Evolutionary conservation across 768 basidiomycete species (phyloP).

Genomic region (Dendrothele bispora): DNA sequence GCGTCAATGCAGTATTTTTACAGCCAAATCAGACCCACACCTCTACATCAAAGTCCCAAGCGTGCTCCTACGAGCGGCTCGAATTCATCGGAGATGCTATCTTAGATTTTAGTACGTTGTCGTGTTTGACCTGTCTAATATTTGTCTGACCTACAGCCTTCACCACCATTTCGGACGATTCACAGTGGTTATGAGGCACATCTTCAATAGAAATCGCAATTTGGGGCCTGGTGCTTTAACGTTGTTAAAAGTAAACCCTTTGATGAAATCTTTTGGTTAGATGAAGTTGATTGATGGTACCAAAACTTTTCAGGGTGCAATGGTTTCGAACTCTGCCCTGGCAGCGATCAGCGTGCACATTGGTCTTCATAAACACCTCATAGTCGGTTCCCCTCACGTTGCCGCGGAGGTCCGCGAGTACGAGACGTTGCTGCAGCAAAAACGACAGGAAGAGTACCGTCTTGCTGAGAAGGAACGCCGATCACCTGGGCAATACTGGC

Average conservation of each 20-base stretch:
- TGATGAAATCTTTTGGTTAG: neutral
- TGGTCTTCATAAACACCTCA: conserved; percentile 62
- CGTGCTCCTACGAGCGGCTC: conserved; percentile 68
- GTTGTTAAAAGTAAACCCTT: conserved; percentile 61
- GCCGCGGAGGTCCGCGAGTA: conserved; percentile 54
- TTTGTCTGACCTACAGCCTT: neutral
- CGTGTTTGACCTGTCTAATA: neutral
- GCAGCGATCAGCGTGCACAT: conserved; percentile 74
- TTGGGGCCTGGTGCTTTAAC: conserved; percentile 78
- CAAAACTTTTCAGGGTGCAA: conserved; percentile 57
- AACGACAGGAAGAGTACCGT: conserved; percentile 45
- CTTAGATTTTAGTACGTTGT: conserved; percentile 71
- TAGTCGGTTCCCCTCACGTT: conserved; percentile 55
- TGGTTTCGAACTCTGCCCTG: conserved; percentile 81
- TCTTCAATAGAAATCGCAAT: conserved; percentile 61
- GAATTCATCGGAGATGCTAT: conserved; percentile 89
- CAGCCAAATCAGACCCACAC: conserved; percentile 58
- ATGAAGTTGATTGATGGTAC: neutral
- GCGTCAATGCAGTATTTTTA: conserved; percentile 1
- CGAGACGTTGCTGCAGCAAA: conserved; percentile 42
- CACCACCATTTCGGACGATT: neutral
- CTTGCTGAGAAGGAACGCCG: conserved; percentile 48
- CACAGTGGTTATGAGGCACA: conserved; percentile 71
- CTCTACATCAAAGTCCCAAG: conserved; percentile 55
- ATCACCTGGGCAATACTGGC: conserved; percentile 73